Percentiles rank a stretch among this genome's conserved stretches.
These are phyloP conservation scores for Tausonia pullulans DNA, from an alignment of 1,284 basidiomycete genomes.

Conservation along the genomic window DNA sequence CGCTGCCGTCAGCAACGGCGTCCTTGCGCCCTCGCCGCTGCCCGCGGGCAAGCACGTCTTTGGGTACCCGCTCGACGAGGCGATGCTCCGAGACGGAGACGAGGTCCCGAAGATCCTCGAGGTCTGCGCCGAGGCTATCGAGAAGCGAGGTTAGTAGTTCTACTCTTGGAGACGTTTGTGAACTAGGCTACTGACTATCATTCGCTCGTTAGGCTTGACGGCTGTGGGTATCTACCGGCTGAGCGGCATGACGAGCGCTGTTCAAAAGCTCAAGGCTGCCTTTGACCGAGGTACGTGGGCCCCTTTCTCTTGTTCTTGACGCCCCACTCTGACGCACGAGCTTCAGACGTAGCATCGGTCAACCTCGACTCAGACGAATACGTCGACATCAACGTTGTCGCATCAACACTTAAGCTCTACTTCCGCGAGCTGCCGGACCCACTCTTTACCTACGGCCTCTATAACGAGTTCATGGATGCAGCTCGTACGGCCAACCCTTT, in stretches of 20 bases:
- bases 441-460: constrained; percentile 69
- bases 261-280: constrained; percentile 67
- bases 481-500: constrained; percentile 53
- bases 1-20: constrained; percentile 13
- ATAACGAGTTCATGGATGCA: constrained; percentile 88
- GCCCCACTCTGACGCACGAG: background rate
- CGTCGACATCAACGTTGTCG: constrained; percentile 89
- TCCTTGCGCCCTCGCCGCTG: constrained; percentile 17
- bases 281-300: constrained; percentile 67
- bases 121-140: constrained; percentile 86
- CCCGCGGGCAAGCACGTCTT: constrained; percentile 48
- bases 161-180: background rate
- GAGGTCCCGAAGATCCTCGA: constrained; percentile 81
- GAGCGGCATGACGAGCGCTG: constrained; percentile 81
- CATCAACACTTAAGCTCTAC: constrained; percentile 91
- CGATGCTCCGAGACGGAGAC: constrained; percentile 76
- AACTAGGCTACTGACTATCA: background rate
- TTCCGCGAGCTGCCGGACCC: constrained; percentile 93
- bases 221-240: constrained; percentile 88
- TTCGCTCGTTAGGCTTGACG: constrained; percentile 42
- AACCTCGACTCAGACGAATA: constrained; percentile 83
- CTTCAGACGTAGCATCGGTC: constrained; percentile 66
- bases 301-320: background rate
- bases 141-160: constrained; percentile 50
- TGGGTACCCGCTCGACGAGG: constrained; percentile 81